Evolutionary conservation across 2,329 filamentous ascomycete species (phyloP), one percentile per base, ranked within the genome.

Genomic region (Fusarium chlamydosporum): DNA sequence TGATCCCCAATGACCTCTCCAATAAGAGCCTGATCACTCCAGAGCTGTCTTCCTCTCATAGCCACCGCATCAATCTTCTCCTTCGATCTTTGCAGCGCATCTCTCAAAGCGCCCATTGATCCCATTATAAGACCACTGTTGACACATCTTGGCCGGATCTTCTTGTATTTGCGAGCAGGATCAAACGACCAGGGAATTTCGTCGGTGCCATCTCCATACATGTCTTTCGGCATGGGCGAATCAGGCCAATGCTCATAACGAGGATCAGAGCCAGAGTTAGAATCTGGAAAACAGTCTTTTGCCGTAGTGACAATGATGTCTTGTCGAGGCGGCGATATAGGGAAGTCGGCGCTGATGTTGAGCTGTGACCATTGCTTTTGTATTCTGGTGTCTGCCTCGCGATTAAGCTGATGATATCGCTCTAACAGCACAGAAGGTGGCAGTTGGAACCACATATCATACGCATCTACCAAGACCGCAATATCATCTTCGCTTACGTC

Each of bases 371-470:
- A 79, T 6, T 75, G 52, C 3, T 61, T 52, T 4, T 57, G 69
- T 4, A 71, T 35, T 9, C 79, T 74, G 4, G 69, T 72, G 47
- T 80, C 73, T 13, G 79, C 78, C 38, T 79, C 74, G 7, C 64
- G 65, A 58, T 80, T 80, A 26, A 80, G 67, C 15, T 71, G 69
- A 50, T 79, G 79, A 55, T 76, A 81, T 9, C 79, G 75, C 38
- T 78, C 59, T 7, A 81, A 74, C 3, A 81, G 73, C 1, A 79
- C 78, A 7, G 77, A 77, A 1, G 79, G 77, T 0, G 79, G 79
- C 1, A 81, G 74, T 51, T 81, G 79, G 41, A 81, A 81, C 79
- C 79, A 81, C 37, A 78, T 68, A 41, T 81, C 78, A 61, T 81
- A 77, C 0, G 78, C 76, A 26, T 81, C 79, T 3, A 81, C 76